Evolutionary conservation across 768 basidiomycete genomes (phyloP), one percentile per base, ranked within the genome.

Genomic region (Boletus sensibilis): DNA sequence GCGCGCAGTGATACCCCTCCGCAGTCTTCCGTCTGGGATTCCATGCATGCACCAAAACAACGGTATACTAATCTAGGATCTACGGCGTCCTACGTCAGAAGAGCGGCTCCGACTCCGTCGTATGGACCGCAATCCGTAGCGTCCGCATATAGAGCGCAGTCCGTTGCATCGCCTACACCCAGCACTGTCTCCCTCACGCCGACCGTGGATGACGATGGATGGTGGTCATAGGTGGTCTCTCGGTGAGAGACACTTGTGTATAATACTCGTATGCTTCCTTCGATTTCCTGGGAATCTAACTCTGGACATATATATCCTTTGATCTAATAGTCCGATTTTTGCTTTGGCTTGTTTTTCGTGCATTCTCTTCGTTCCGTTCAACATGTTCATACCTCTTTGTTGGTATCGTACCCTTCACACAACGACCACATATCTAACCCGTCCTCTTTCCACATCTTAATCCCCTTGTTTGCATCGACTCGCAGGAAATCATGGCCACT

Each of bases 181-280:
- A 93, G 92, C 64, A 82, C 76, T 2, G 85, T 87, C n/a, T 90
- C 88, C 21, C 76, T 82, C 29, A 79, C 85, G 10, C 88, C 87
- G 8, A 91, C 88, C 1, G 76, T 83, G 55, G 83, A 82, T 40
- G 78, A 84, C 1, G 86, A 93, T 45, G 92, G 91, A 35, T 94
- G 91, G 92, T 93, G 84, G 82, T 74, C 76, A 63, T 90, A 70
- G 42, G 14, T 16, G 40, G 47, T 21, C 27, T 14, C 39, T 49
- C 23, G 20, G 39, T 41, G 44, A 42, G 48, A 58, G n/a, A 33
- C n/a, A 18, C 14, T 20, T 13, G 35, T 60, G 56, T 61, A 60
- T 14, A 20, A 42, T 58, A 61, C 11, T 25, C 37, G 5, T 46
- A 43, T 60, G 37, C 44, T 16, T 48, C 27, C 42, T 51, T 40